Evolutionary conservation across 768 basidiomycete genomes (phyloP).

Genomic region (Podaxis pistillaris): DNA sequence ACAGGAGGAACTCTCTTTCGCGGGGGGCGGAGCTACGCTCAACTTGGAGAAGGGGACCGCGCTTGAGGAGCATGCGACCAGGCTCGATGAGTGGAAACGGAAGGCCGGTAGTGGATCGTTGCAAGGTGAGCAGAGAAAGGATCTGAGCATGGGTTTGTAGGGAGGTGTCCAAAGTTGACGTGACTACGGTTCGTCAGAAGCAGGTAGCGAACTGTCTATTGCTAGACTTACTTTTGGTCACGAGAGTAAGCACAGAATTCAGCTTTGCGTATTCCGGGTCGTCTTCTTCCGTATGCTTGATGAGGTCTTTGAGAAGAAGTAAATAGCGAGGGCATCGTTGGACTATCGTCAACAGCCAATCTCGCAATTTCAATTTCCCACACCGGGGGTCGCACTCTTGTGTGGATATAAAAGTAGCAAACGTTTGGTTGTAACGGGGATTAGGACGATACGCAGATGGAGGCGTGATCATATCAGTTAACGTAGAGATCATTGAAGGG

Average conservation of each 20-base stretch:
- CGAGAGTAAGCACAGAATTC: slow-evolving; percentile 56
- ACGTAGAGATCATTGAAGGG: slow-evolving; percentile 57
- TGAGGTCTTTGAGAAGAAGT: slow-evolving; percentile 78
- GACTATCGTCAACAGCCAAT: slow-evolving; percentile 85
- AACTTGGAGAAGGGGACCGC: slow-evolving; percentile 59
- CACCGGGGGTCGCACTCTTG: slow-evolving; percentile 73
- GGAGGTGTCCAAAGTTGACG: slow-evolving; percentile 73
- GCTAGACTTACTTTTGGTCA: slow-evolving; percentile 65
- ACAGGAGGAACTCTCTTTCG: slow-evolving; percentile 73
- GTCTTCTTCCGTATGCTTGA: slow-evolving; percentile 59
- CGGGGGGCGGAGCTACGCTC: slow-evolving; percentile 49
- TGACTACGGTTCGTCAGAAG: slow-evolving; percentile 47
- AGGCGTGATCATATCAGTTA: slow-evolving; percentile 51
- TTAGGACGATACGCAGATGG: slow-evolving; percentile 36
- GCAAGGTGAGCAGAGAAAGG: slow-evolving; percentile 72
- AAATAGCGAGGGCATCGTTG: slow-evolving; percentile 89
- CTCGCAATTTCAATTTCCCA: slow-evolving; percentile 71
- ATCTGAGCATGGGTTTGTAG: slow-evolving; percentile 78
- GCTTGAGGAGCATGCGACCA: slow-evolving; percentile 75
- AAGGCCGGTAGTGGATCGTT: slow-evolving; percentile 72
- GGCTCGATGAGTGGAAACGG: slow-evolving; percentile 79
- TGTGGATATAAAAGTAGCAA: slow-evolving; percentile 59
- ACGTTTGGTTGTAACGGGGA: slow-evolving; percentile 46
- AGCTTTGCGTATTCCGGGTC: slow-evolving; percentile 70
- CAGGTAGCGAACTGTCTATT: background rate